Conservation (phyloP, 169 alveolate genomes). For the Cryptosporidium tyzzeri region DNA sequence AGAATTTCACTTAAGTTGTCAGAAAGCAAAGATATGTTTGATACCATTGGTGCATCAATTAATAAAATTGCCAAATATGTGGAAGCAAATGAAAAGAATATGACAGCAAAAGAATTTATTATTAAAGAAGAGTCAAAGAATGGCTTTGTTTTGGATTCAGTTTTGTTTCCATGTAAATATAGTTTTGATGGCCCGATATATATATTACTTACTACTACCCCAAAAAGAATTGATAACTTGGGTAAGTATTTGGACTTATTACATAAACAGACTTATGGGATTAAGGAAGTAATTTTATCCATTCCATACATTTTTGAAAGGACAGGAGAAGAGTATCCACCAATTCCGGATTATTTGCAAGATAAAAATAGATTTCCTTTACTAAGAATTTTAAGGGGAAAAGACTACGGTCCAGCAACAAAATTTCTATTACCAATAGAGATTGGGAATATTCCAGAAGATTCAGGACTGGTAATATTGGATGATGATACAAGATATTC, state of each 20-base stretch:
- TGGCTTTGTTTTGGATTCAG: constrained; percentile 37
- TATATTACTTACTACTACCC: constrained; percentile 72
- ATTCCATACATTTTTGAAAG: constrained; percentile 63
- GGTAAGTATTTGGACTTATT: constrained; percentile 32
- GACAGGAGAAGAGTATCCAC: constrained; percentile 76
- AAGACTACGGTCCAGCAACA: constrained; percentile 76
- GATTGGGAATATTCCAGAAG: constrained; percentile 48
- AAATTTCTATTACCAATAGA: constrained; percentile 68
- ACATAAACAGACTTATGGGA: constrained; percentile 72
- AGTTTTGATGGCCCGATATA: constrained; percentile 73
- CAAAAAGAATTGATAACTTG: constrained; percentile 57
- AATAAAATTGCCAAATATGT: constrained; percentile 57
- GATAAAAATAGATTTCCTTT: constrained; percentile 48
- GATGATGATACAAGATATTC: constrained; percentile 76
- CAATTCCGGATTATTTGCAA: constrained; percentile 52
- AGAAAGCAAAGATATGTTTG: constrained; percentile 73
- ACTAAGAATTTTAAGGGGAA: constrained; percentile 51
- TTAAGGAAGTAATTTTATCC: constrained; percentile 57
- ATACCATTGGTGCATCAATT: constrained; percentile 50
- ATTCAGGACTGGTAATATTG: constrained; percentile 53
- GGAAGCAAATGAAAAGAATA: constrained; percentile 68
- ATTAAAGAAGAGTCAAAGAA: constrained; percentile 64
- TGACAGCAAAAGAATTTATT: constrained; percentile 23
- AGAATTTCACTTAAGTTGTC: constrained; percentile 38
- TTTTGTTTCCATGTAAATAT: constrained; percentile 67